phyloP scores from a whole-genome alignment of 257 asterid genomes.

The Solanum boliviense region DNA sequence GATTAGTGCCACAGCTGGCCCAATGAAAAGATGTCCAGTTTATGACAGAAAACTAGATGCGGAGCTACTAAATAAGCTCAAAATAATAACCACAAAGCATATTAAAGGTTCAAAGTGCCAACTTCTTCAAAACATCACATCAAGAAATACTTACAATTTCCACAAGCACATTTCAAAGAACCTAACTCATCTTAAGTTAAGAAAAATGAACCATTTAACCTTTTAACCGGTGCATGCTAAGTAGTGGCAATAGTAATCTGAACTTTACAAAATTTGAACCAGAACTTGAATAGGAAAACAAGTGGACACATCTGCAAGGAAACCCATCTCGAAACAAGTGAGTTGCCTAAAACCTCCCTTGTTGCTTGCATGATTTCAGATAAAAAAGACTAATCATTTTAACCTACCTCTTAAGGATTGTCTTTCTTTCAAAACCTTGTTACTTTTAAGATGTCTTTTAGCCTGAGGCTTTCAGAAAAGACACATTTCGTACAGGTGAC shows the following conservation, averaged over 20 bases:
- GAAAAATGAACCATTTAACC: background rate
- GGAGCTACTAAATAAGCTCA: background rate
- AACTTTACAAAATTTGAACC: background rate
- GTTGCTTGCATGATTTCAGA: background rate
- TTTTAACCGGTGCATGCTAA: background rate
- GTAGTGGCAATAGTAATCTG: background rate
- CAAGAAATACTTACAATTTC: background rate
- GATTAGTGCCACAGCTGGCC: conserved; percentile 15
- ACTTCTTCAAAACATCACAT: background rate
- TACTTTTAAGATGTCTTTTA: background rate
- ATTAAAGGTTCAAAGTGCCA: background rate
- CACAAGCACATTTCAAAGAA: background rate
- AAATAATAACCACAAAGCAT: background rate
- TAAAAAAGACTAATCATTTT: background rate
- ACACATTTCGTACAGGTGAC: background rate
- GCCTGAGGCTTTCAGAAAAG: background rate
- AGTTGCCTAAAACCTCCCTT: background rate
- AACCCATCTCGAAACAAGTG: background rate
- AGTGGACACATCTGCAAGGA: background rate
- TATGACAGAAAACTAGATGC: background rate
- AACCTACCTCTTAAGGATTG: background rate
- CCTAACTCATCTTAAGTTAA: background rate
- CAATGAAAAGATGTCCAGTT: background rate
- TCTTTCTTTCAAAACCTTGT: background rate
- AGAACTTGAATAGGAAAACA: background rate